Evolutionary conservation across 257 asterid species (phyloP), one percentile per base, ranked within the genome.

Genomic region (Leptodermis oblonga): DNA sequence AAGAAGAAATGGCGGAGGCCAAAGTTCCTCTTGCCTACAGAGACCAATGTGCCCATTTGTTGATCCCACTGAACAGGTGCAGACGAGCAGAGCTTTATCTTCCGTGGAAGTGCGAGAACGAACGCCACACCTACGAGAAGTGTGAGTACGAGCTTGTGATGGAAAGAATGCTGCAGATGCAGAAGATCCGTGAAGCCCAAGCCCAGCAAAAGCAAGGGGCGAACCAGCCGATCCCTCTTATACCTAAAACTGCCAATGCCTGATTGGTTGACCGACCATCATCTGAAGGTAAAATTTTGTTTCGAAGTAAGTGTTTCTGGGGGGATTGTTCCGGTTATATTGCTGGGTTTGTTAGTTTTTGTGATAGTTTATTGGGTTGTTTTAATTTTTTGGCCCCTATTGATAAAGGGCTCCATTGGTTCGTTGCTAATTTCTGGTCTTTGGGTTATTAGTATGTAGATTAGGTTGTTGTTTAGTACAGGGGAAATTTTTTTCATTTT

Each of bases 111-210:
- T 90, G 97, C 74, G 96, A 79, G 74, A 42, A 77, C 12, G 96
- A 90, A 75, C 93, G 97, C 74, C 97, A 88, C 73, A 6, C 85
- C 34, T 93, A 93, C 20, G 96, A 93, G 75, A 93, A 93, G 82
- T 93, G 98, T 70, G 96, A 69, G 64, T 93, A 93, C 87, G 98
- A 90, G 80, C 97, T 93, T 71, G 94, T 93, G 20, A 93, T 93
- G 98, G 97, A 93, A 68, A 86, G 97, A 72, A 90, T 93, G 98
- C 95, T 93, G 15, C 96, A 90, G 85, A 88, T 90, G 98, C 90
- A 87, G 92, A 90, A 88, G 94, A 88, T 90, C 86, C 96, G 97
- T n/a, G 92, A 88, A 46, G 91, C 87, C 41, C 90, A 88, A 55
- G 56, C 76, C 77, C 83, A 65, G 65, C 70, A 83, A 70, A 69